Evolutionary conservation across 306 rosid genomes (phyloP), one percentile per base, ranked within the genome.

Genomic region (Vigna unguiculata): DNA sequence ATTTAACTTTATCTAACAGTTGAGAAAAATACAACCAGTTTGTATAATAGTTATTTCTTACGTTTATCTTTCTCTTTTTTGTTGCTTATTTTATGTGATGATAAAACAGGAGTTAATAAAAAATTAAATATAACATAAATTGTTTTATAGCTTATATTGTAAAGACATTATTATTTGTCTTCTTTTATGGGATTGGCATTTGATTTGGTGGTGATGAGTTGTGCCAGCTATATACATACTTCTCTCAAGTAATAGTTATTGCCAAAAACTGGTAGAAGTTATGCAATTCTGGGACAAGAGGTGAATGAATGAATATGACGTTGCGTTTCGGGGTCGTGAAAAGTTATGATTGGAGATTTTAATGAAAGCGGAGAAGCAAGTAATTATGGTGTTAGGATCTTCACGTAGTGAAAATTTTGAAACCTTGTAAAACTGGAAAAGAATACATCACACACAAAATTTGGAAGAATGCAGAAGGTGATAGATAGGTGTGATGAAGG

Each of bases 171-270:
- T 43, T 43, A 43, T 43, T 11, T 10, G 16, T 43, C 48, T 2
- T 43, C 4, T 43, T 41, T 12, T 11, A 43, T 43, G 5, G 15
- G 15, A 43, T 4, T 43, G 40, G 28, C 11, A 25, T 22, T 53
- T 75, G 28, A 45, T 24, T 74, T 36, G 38, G 61, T 52, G 78
- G 53, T 19, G 30, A 49, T 10, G 32, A 28, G 32, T 24, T 22
- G 76, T 81, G 87, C 72, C 87, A 86, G 88, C 82, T 79, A 70
- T 10, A 10, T n/a, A 69, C 63, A 53, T 16, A 34, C 28, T 43
- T 4, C 58, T 53, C 67, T 63, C 70, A 3, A 28, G 32, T 9
- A 4, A 69, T 9, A 77, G 83, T 83, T 73, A 88, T 78, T 83
- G 79, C 38, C 24, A 4, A 32, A 32, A 32, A 72, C 85, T 48